Conservation (phyloP, 805 yeast genomes). For the Metschnikowia reukaufii region DNA sequence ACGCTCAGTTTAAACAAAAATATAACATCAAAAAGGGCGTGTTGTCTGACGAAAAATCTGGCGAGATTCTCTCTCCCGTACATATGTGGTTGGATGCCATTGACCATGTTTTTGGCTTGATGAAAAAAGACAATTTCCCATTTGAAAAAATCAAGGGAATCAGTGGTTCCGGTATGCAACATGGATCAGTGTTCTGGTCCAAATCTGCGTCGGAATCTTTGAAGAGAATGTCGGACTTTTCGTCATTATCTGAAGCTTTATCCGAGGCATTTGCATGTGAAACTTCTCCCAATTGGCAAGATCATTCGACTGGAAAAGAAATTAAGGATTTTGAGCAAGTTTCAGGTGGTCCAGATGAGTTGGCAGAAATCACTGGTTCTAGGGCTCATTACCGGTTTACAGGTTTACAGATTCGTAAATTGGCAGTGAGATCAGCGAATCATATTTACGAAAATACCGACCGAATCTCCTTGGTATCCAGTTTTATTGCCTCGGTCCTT, state of each 20-base stretch:
- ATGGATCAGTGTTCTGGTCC: constrained; percentile 86
- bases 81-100: constrained; percentile 88
- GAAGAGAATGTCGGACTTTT: constrained; percentile 28
- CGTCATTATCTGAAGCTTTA: constrained; percentile 48
- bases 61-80: constrained; percentile 76
- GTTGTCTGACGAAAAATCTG: constrained; percentile 47
- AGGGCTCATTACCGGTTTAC: constrained; percentile 88
- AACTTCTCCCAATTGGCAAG: constrained; percentile 92
- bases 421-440: constrained; percentile 53
- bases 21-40: constrained; percentile 80
- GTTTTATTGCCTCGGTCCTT: constrained; percentile 71
- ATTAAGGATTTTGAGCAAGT: constrained; percentile 57
- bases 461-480: constrained; percentile 73
- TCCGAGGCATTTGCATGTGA: constrained; percentile 56
- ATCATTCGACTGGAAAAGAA: constrained; percentile 79
- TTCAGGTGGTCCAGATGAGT: constrained; percentile 55
- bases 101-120: constrained; percentile 56
- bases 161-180: constrained; percentile 90
- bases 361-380: constrained; percentile 78
- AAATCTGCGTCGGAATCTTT: constrained; percentile 44
- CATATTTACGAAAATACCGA: constrained; percentile 54
- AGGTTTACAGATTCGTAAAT: constrained; percentile 84
- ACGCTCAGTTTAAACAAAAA: constrained; percentile 51
- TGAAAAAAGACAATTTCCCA: constrained; percentile 54
- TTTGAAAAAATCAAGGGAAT: constrained; percentile 62